Evolutionary conservation across 495 filamentous ascomycete species (phyloP).

Genomic region (Trypethelium eluteriae): DNA sequence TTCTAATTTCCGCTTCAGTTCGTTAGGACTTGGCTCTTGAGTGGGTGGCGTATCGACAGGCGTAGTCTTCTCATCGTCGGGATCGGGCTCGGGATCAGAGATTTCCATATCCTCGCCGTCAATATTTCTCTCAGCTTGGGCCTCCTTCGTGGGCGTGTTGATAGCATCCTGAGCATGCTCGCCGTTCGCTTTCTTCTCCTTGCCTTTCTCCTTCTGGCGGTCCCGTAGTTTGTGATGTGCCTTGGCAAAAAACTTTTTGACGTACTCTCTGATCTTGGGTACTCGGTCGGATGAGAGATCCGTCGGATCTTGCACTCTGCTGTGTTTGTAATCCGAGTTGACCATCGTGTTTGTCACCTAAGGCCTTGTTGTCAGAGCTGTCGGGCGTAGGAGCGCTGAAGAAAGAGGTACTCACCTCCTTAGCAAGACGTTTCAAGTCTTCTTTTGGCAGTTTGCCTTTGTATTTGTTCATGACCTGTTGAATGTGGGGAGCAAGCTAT

Average conservation of each 20-base stretch:
- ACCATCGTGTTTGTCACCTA: slow-evolving; percentile 76
- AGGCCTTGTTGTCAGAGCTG: slow-evolving; percentile 4
- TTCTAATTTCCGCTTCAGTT: slow-evolving; percentile 58
- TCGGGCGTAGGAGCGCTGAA: neutral
- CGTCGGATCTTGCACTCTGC: slow-evolving; percentile 74
- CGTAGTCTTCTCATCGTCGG: slow-evolving; percentile 39
- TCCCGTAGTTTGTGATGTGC: slow-evolving; percentile 66
- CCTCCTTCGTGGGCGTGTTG: slow-evolving; percentile 25
- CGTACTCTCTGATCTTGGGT: slow-evolving; percentile 71
- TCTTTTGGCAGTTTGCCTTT: slow-evolving; percentile 76
- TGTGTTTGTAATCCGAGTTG: slow-evolving; percentile 79
- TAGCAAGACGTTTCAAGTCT: slow-evolving; percentile 77
- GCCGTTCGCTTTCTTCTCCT: slow-evolving; percentile 39
- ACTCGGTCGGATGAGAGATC: slow-evolving; percentile 69
- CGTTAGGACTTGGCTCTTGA: slow-evolving; percentile 30
- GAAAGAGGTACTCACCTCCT: slow-evolving; percentile 51
- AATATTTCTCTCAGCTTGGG: slow-evolving; percentile 25
- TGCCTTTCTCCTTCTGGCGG: slow-evolving; percentile 57
- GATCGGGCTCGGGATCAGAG: slow-evolving; percentile 22
- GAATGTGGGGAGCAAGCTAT: slow-evolving; percentile 74
- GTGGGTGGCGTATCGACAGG: slow-evolving; percentile 32
- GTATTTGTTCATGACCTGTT: slow-evolving; percentile 78
- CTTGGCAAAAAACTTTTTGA: slow-evolving; percentile 78
- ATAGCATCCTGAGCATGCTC: neutral
- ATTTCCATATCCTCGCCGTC: slow-evolving; percentile 25